Evolutionary conservation across 305 asterid genomes (phyloP).

Genomic region (Ilex paraguariensis): DNA sequence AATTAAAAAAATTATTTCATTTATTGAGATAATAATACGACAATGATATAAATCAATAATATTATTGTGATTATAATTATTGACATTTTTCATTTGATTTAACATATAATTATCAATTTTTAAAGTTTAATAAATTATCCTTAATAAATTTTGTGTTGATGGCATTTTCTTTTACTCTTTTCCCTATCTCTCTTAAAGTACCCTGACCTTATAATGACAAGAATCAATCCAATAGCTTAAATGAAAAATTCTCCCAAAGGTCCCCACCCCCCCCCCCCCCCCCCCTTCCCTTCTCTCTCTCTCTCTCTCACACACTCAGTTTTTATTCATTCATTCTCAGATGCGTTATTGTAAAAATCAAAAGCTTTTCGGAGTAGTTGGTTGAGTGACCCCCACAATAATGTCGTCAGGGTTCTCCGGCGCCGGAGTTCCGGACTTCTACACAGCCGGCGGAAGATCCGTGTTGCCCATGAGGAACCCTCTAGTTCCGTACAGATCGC

Average conservation of each 20-base stretch:
- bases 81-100: no score
- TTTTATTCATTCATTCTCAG: constrained; percentile 14
- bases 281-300: no score
- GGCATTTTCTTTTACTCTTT: no score
- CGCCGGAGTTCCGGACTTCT: constrained; percentile 41
- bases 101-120: no score
- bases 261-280: neutral
- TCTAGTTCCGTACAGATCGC: constrained; percentile 45
- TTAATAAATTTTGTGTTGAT: no score
- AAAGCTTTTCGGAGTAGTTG: neutral
- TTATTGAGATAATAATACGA: no score
- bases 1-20: no score
- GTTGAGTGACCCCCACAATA: neutral
- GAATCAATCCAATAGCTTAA: constrained; percentile 43
- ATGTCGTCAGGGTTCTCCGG: constrained; percentile 69
- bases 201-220: constrained; percentile 33
- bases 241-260: constrained; percentile 15
- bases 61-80: no score
- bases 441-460: constrained; percentile 36
- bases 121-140: no score
- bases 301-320: no score
- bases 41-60: no score
- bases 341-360: constrained; percentile 1
- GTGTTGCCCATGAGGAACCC: constrained; percentile 22
- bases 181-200: neutral